Conservation (phyloP, 805 yeast genomes). For the Candida vaughaniae region DNA sequence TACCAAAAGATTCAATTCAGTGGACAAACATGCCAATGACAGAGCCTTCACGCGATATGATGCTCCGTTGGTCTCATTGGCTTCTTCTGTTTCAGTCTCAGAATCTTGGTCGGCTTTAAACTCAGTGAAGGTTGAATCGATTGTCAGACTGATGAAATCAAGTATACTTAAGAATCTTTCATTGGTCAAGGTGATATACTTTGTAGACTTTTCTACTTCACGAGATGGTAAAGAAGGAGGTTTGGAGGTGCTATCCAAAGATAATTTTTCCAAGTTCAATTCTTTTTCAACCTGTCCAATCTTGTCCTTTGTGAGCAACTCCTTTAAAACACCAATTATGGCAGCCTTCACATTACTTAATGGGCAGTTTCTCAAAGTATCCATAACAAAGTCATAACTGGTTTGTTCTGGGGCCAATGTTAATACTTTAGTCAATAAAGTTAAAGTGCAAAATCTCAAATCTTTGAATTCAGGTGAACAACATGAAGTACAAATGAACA, state of each 20-base stretch:
- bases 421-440: slow-evolving; percentile 64
- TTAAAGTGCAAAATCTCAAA: slow-evolving; percentile 47
- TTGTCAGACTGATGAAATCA: slow-evolving; percentile 36
- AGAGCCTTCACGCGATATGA: slow-evolving; percentile 18
- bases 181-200: slow-evolving; percentile 43
- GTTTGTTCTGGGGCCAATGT: slow-evolving; percentile 55
- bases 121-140: slow-evolving; percentile 34
- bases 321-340: slow-evolving; percentile 67
- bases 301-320: slow-evolving; percentile 48
- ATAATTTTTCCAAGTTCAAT: background rate
- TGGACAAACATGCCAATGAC: slow-evolving; percentile 46
- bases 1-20: slow-evolving; percentile 55
- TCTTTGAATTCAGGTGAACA: slow-evolving; percentile 19
- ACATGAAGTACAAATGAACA: slow-evolving; percentile 18
- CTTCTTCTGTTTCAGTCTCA: slow-evolving; percentile 16
- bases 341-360: slow-evolving; percentile 58
- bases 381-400: slow-evolving; percentile 59
- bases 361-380: slow-evolving; percentile 67
- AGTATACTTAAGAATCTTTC: slow-evolving; percentile 44
- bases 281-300: slow-evolving; percentile 1
- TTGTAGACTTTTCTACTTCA: slow-evolving; percentile 20
- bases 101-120: slow-evolving; percentile 12
- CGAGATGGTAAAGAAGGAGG: slow-evolving; percentile 36
- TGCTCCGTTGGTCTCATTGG: slow-evolving; percentile 12
- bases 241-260: slow-evolving; percentile 1